Base-by-base conservation (phyloP, 768 basidiomycete species). In the Zangia roseola region DNA sequence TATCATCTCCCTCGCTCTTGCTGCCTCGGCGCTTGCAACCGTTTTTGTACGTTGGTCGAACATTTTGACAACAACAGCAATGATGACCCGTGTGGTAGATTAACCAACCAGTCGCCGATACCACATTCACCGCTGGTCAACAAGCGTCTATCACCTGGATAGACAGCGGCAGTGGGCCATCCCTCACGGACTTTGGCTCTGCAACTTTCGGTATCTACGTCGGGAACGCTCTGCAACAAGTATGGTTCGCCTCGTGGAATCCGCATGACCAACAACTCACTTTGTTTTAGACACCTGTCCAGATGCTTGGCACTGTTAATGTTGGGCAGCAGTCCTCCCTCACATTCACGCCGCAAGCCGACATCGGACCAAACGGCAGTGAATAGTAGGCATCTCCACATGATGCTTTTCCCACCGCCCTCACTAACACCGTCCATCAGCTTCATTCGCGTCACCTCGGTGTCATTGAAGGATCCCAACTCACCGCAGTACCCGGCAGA, bases 381-480 rank as follows among this genome's bases (percentile, higher is more conserved):
- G 60, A 77, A 63, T 89, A 88, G 84, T 87, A 50, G 33, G 79
- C 62, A 13, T 31, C 3, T 16, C 14, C 6, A 31, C 8, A 31
- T 13, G 16, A 16, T 28, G 28, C 13, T 2, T 14, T 30, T 30
- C 12, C 30, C 13, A 30, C 13, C 2, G 31, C 9, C 25, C 30
- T 30, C 25, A 30, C 23, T 17, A 23, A 30, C 37, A 20, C 7
- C 25, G 4, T 21, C 13, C 8, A 6, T 31, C 33, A 47, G 87
- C 74, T 94, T 94, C 74, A 78, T 94, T 61, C 88, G 89, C 40
- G 70, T 88, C 60, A 78, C 86, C 49, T 91, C 90, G 0, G 54
- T 75, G 30, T 57, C 31, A 45, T 56, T 79, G 37, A 84, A 75
- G 64, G 81, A 86, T 62, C 40, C 81, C 24, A 59, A 61, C 2